Percentiles rank a stretch among this genome's conserved stretches.
Conservation (phyloP, 805 yeast genomes). For the Candida namnaoensis region DNA sequence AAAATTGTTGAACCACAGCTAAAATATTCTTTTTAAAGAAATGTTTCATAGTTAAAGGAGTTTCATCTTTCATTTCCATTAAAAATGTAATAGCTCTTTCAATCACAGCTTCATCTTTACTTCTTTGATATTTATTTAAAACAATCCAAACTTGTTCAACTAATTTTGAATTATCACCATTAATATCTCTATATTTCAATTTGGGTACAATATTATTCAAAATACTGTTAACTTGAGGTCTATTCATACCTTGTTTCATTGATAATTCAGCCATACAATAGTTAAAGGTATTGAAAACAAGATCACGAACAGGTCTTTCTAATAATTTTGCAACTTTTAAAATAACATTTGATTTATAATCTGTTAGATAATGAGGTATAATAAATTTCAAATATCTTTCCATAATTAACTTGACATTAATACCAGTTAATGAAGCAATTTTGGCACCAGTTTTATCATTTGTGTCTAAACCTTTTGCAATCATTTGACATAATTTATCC, state of each 20-base stretch:
- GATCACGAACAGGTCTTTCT: slow-evolving; percentile 32
- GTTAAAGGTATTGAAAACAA: slow-evolving; percentile 37
- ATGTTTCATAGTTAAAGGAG: background rate
- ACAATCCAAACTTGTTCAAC: background rate
- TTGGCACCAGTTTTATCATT: slow-evolving; percentile 47
- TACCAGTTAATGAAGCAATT: slow-evolving; percentile 57
- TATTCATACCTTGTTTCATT: background rate
- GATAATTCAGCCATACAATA: slow-evolving; percentile 12
- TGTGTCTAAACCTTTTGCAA: slow-evolving; percentile 43
- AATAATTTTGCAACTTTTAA: slow-evolving; percentile 42
- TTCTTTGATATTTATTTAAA: too few relatives aligned
- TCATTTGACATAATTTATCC: slow-evolving; percentile 57
- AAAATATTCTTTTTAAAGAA: slow-evolving; percentile 53
- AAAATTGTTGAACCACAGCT: slow-evolving; percentile 70
- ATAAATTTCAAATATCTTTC: slow-evolving; percentile 64
- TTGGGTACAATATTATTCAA: slow-evolving; percentile 16
- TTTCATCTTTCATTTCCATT: background rate
- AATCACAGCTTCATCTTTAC: background rate
- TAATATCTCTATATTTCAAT: background rate
- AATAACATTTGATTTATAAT: slow-evolving; percentile 54
- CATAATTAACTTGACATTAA: slow-evolving; percentile 53
- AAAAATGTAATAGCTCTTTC: background rate
- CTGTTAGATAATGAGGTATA: slow-evolving; percentile 66
- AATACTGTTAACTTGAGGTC: slow-evolving; percentile 19
- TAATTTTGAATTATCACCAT: background rate